Evolutionary conservation across 768 basidiomycete species (phyloP).

Genomic region (Kwoniella dendrophila): DNA sequence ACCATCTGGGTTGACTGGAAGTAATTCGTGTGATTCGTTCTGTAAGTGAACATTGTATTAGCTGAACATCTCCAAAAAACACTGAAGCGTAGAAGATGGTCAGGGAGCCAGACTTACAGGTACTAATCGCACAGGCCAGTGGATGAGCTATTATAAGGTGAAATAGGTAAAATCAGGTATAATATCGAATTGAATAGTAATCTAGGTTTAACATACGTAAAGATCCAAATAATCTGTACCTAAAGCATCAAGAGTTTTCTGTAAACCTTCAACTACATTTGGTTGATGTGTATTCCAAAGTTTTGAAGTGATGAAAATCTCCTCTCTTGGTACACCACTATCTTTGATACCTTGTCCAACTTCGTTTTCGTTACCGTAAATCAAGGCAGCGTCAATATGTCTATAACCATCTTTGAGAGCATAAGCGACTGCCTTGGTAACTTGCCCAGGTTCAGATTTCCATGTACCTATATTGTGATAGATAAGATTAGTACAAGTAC

Average conservation of each 20-base stretch:
- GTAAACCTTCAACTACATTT: conserved; percentile 71
- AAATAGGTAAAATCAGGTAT: conserved; percentile 63
- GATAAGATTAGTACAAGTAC: not conserved
- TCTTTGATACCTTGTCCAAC: conserved; percentile 61
- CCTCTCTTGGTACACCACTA: conserved; percentile 73
- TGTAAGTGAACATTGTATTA: conserved; percentile 5
- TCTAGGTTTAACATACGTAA: conserved; percentile 63
- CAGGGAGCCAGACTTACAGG: not conserved
- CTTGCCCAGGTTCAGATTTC: conserved; percentile 74
- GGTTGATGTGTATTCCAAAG: conserved; percentile 76
- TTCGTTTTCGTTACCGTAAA: conserved; percentile 71
- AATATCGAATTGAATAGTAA: conserved; percentile 67
- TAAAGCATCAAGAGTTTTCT: conserved; percentile 73
- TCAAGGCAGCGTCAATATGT: conserved; percentile 80
- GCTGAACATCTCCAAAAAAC: not conserved
- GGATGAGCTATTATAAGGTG: conserved; percentile 32
- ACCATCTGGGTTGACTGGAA: conserved; percentile 19
- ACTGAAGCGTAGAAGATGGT: not conserved
- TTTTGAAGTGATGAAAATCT: conserved; percentile 64
- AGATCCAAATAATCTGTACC: conserved; percentile 77
- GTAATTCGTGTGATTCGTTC: conserved; percentile 56
- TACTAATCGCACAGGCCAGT: conserved; percentile 31
- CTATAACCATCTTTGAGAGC: conserved; percentile 77
- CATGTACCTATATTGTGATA: conserved; percentile 61
- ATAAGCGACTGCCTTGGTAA: conserved; percentile 56